phyloP scores from a whole-genome alignment of 495 filamentous ascomycete species.

The Podospora anserina region DNA sequence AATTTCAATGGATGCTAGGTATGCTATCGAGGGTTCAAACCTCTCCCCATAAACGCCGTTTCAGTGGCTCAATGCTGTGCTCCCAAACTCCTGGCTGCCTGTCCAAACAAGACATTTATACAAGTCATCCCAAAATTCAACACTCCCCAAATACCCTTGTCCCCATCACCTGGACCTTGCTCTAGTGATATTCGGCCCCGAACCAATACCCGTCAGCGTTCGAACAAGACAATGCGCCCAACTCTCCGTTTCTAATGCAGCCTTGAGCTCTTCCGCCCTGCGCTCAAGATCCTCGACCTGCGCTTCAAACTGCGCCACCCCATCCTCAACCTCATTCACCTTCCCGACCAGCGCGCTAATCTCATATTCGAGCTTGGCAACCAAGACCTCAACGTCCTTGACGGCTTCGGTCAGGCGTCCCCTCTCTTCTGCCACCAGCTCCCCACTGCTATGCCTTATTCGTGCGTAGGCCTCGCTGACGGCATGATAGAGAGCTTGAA shows the following conservation, averaged over 20 bases:
- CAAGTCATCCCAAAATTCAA: no score
- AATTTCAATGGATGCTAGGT: neutral
- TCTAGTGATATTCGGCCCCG: constrained; percentile 51
- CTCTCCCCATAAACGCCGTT: no score
- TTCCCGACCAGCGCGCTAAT: constrained; percentile 74
- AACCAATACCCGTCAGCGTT: constrained; percentile 58
- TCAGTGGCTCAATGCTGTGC: no score
- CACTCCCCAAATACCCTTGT: neutral
- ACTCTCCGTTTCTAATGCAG: constrained; percentile 59
- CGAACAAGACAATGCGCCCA: constrained; percentile 59
- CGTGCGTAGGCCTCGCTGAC: constrained; percentile 60
- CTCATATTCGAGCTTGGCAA: constrained; percentile 92
- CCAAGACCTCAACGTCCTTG: constrained; percentile 76
- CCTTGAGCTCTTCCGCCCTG: constrained; percentile 67
- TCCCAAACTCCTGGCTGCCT: no score
- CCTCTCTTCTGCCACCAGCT: constrained; percentile 65
- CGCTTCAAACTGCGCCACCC: constrained; percentile 72
- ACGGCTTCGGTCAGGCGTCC: constrained; percentile 66
- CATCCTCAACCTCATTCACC: constrained; percentile 84
- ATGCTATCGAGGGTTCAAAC: neutral
- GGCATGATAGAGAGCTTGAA: constrained; percentile 69
- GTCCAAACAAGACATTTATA: no score
- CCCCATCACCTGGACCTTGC: constrained; percentile 3
- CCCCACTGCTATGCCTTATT: constrained; percentile 61
- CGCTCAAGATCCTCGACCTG: constrained; percentile 77